Evolutionary conservation across 768 basidiomycete species (phyloP).

Genomic region (Suillus spraguei): DNA sequence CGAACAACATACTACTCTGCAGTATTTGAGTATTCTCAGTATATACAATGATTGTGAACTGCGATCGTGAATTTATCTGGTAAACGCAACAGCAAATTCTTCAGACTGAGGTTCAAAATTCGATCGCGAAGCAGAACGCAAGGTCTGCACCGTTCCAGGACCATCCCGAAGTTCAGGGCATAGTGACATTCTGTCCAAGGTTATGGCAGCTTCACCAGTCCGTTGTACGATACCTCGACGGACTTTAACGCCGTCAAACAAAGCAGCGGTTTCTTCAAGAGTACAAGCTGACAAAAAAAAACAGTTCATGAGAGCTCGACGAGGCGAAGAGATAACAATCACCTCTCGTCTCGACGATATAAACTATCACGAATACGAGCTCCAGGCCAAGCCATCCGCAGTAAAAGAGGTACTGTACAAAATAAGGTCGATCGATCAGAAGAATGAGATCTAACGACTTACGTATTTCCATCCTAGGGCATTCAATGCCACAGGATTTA

Average conservation of each 20-base stretch:
- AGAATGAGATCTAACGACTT: slow-evolving; percentile 3
- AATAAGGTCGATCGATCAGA: neutral
- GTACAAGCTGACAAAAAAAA: slow-evolving; percentile 49
- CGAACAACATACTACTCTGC: neutral
- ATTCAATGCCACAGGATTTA: slow-evolving; percentile 74
- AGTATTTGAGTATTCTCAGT: neutral
- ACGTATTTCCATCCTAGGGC: slow-evolving; percentile 53
- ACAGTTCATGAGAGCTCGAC: slow-evolving; percentile 17
- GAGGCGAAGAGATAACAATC: slow-evolving; percentile 15
- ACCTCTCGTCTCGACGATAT: slow-evolving; percentile 68
- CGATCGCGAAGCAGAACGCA: neutral
- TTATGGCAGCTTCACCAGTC: slow-evolving; percentile 52
- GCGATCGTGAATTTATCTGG: neutral
- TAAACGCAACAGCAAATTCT: neutral
- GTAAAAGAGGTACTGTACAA: slow-evolving; percentile 52
- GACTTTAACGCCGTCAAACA: slow-evolving; percentile 59
- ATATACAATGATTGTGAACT: neutral
- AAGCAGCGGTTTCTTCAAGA: slow-evolving; percentile 70
- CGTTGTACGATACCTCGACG: slow-evolving; percentile 46
- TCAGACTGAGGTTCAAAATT: neutral
- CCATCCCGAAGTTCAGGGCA: neutral
- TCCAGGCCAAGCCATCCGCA: slow-evolving; percentile 70
- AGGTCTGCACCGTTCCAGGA: neutral
- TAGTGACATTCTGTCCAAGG: slow-evolving; percentile 17
- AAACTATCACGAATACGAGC: slow-evolving; percentile 55